These are phyloP conservation scores for Moesziomyces antarcticus DNA, from an alignment of 1,284 basidiomycete genomes.

Conservation along the genomic window DNA sequence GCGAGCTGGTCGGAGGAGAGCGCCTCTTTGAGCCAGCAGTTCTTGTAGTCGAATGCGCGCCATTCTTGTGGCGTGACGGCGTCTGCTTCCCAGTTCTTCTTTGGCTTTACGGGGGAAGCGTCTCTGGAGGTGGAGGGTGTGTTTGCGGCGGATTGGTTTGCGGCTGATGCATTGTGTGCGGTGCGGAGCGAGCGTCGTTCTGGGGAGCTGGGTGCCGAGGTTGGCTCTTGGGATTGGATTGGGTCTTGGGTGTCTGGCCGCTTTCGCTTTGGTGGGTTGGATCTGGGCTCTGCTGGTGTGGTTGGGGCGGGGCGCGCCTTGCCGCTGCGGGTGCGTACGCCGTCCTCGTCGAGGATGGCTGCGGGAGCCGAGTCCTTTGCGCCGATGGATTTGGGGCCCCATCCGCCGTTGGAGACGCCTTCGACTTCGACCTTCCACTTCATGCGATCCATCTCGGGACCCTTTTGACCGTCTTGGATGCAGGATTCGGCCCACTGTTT, in stretches of 20 bases:
- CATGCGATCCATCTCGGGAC: slow-evolving; percentile 63
- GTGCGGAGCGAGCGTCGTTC: slow-evolving; percentile 23
- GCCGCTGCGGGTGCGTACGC: slow-evolving; percentile 59
- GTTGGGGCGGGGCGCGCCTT: slow-evolving; percentile 21
- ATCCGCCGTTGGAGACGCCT: slow-evolving; percentile 46
- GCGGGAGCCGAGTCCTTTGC: slow-evolving; percentile 24
- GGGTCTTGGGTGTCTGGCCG: slow-evolving; percentile 12
- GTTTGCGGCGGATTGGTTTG: slow-evolving; percentile 6
- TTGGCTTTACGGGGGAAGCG: slow-evolving; percentile 36
- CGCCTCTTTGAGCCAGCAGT: slow-evolving; percentile 60
- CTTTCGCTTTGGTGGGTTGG: slow-evolving; percentile 23
- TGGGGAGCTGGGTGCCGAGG: slow-evolving; percentile 11
- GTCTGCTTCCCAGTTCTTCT: slow-evolving; percentile 55
- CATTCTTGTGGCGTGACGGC: slow-evolving; percentile 57
- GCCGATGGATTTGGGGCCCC: slow-evolving; percentile 45
- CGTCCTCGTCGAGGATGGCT: slow-evolving; percentile 50
- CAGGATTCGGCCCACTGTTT: slow-evolving; percentile 66
- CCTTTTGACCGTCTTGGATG: slow-evolving; percentile 46
- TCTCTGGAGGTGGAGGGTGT: slow-evolving; percentile 26
- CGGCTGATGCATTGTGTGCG: too few species aligned
- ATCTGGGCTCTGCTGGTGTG: slow-evolving; percentile 4
- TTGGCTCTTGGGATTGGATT: slow-evolving; percentile 8
- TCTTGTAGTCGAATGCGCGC: slow-evolving; percentile 58
- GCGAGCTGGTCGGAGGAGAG: slow-evolving; percentile 38
- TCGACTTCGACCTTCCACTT: slow-evolving; percentile 59